A percentile compares a stretch with the other conserved stretches of the same genome.
phyloP scores from a whole-genome alignment of 257 asterid genomes.

The Solanum chiquidenum region DNA sequence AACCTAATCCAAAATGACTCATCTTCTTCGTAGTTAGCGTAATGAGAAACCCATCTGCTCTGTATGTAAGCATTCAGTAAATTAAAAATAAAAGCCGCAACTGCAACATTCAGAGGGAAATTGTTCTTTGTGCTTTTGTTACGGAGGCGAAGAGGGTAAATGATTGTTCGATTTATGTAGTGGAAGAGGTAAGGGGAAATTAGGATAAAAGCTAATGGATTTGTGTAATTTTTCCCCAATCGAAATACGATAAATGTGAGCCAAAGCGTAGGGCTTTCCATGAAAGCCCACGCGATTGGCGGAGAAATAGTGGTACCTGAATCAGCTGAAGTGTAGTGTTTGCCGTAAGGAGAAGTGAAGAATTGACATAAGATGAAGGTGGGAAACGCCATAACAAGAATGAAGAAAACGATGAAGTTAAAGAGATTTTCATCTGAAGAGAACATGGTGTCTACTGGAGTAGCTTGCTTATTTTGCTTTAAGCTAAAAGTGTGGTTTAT shows the following conservation, averaged over 20 bases:
- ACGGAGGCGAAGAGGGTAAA: constrained; percentile 43
- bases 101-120: constrained; percentile 34
- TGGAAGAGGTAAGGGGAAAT: constrained; percentile 47
- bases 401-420: constrained; percentile 16
- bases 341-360: constrained; percentile 57
- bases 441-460: constrained; percentile 8
- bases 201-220: constrained; percentile 29
- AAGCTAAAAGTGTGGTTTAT: not conserved
- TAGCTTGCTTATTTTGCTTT: not conserved
- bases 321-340: constrained; percentile 35
- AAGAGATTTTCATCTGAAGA: constrained; percentile 25
- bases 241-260: constrained; percentile 56
- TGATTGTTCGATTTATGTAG: constrained; percentile 48
- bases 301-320: constrained; percentile 58
- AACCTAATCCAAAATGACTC: constrained; percentile 39
- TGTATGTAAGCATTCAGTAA: constrained; percentile 42
- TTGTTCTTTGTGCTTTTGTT: not conserved
- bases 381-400: constrained; percentile 27
- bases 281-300: constrained; percentile 49
- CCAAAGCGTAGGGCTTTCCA: constrained; percentile 73
- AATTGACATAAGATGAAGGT: constrained; percentile 37
- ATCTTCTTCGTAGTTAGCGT: constrained; percentile 23
- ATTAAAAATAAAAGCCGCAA: constrained; percentile 32
- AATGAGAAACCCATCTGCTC: constrained; percentile 47
- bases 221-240: constrained; percentile 26